Evolutionary conservation across 2,329 filamentous ascomycete genomes (phyloP), one percentile per base, ranked within the genome.

Genomic region (Cercospora nicotianae): DNA sequence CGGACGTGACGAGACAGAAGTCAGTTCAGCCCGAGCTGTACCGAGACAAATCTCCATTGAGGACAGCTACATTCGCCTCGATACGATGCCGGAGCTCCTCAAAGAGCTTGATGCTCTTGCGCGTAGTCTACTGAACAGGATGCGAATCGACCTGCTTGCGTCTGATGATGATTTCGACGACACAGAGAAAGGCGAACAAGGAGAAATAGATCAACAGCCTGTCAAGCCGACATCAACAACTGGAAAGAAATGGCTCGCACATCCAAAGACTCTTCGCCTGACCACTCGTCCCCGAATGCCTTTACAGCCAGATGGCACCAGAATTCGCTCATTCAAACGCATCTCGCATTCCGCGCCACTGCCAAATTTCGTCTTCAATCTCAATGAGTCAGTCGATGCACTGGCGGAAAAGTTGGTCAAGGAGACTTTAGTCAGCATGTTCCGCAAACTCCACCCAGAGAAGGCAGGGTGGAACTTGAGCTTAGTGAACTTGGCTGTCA

Each of bases 1-100:
- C 77, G 94, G 94, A 5, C 84, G 93, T 30, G 94, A 98, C 77
- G 81, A 88, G 63, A 84, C 86, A 0, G 89, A 92, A 67, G 93
- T 98, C 18, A 88, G 89, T 60, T 84, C 89, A 70, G 90, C 89
- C 1, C 87, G 87, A 72, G 86, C 89, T 55, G 80, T 96, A 1
- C 94, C 94, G 0, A 89, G 88, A 1, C 94, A 97, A 79, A 96
- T 98, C 77, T 95, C 92, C 78, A 95, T 98, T 70, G 94, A 98
- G 77, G 94, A 98, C 79, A 95, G 93, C 16, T 98, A 96, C 77
- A 85, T 87, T 26, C 87, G 89, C 0, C 82, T 97, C 1, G 87
- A 90, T 72, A 88, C 84, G 0, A 77, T 90, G 62, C 79, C 87
- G 0, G 85, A 89, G 67, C 87, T 96, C 31, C 80, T 83, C 51